A percentile compares a stretch with the other conserved stretches of the same genome.
phyloP scores from a whole-genome alignment of 345 rosid species.

The Luvunga scandens region DNA sequence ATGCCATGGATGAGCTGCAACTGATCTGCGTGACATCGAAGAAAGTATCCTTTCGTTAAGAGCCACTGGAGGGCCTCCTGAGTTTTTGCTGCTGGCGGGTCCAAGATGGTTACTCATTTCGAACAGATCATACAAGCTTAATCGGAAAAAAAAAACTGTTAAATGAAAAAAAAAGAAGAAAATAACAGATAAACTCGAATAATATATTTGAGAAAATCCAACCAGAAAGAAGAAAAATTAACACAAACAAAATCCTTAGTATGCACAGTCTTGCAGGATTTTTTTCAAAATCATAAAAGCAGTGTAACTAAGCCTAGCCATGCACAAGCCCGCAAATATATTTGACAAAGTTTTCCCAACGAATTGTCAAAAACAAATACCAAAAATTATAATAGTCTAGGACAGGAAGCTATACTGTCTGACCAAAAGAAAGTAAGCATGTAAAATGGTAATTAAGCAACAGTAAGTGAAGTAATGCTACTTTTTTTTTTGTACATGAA shows the following conservation, averaged over 20 bases:
- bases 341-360: background rate
- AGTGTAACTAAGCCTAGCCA: too few relatives aligned
- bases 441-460: background rate
- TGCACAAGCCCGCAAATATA: background rate
- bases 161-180: background rate
- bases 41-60: slow-evolving; percentile 83
- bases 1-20: slow-evolving; percentile 99
- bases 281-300: background rate
- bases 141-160: background rate
- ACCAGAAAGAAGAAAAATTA: background rate
- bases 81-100: slow-evolving; percentile 26
- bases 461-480: too few relatives aligned
- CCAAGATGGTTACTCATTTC: slow-evolving; percentile 50
- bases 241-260: background rate
- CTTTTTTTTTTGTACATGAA: too few relatives aligned
- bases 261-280: background rate
- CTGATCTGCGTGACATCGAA: slow-evolving; percentile 66
- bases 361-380: background rate
- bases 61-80: slow-evolving; percentile 24
- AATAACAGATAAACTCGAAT: background rate
- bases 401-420: background rate
- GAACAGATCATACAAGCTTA: background rate
- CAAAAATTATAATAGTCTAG: too few relatives aligned
- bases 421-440: background rate
- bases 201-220: background rate